Percentiles rank a stretch among this genome's conserved stretches.
phyloP scores from a whole-genome alignment of 2,329 filamentous ascomycete genomes.

The Tothia fuscella region DNA sequence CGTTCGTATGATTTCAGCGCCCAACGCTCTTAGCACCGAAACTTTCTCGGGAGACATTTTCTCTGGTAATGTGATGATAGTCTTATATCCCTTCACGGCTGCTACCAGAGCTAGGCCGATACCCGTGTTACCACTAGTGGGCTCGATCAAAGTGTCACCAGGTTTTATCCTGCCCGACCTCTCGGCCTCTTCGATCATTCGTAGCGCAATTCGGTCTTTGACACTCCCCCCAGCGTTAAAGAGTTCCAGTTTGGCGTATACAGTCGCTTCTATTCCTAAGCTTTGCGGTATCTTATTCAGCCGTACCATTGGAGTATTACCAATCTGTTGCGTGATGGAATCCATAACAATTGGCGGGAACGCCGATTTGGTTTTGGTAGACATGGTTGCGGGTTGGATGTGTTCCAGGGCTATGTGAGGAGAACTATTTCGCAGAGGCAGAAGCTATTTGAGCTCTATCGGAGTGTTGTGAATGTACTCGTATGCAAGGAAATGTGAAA shows the following conservation, averaged over 20 bases:
- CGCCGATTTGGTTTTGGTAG: conserved; percentile 9
- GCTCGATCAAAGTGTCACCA: conserved; percentile 93
- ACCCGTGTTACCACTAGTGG: conserved; percentile 94
- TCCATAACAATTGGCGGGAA: conserved; percentile 21
- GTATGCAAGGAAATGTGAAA: no score
- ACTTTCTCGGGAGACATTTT: conserved; percentile 99
- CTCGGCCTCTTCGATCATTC: conserved; percentile 97
- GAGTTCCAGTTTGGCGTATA: conserved; percentile 84
- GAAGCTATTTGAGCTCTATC: no score
- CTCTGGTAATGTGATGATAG: conserved; percentile 95
- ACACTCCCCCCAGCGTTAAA: conserved; percentile 92
- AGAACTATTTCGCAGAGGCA: no score
- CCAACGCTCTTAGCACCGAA: conserved; percentile 80
- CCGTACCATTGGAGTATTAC: conserved; percentile 88
- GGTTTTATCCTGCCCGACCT: conserved; percentile 86
- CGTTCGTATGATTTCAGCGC: conserved; percentile 94
- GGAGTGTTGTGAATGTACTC: no score
- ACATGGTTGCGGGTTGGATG: conserved; percentile 1
- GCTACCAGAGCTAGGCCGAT: conserved; percentile 90
- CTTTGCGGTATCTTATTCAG: conserved; percentile 89
- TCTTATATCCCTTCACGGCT: conserved; percentile 95
- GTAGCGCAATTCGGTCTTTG: conserved; percentile 88
- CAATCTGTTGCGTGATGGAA: conserved; percentile 76
- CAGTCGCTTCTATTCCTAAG: conserved; percentile 74
- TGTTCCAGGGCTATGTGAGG: background rate